phyloP scores from a whole-genome alignment of 1,284 basidiomycete species.

The Naganishia cerealis region DNA sequence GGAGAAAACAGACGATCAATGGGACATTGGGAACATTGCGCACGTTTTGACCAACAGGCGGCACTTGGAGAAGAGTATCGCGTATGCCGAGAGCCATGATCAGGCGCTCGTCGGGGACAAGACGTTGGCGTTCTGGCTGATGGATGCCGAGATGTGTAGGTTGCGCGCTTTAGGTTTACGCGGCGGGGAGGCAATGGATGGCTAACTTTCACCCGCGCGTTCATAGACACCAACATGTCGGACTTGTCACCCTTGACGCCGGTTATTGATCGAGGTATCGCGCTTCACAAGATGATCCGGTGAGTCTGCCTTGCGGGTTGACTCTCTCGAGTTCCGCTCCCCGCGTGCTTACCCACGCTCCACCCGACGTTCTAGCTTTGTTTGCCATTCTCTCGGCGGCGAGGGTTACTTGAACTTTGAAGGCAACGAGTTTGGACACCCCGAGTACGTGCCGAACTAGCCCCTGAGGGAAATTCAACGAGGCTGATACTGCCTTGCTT shows the following conservation, averaged over 20 bases:
- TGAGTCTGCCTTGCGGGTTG: conserved; percentile 48
- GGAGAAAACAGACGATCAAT: conserved; percentile 81
- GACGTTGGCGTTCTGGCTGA: conserved; percentile 96
- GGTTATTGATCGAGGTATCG: conserved; percentile 81
- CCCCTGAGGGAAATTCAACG: conserved; percentile 70
- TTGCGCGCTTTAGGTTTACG: conserved; percentile 32
- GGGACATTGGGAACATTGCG: conserved; percentile 84
- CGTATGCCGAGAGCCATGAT: conserved; percentile 95
- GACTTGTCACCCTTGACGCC: conserved; percentile 82
- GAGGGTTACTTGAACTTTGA: conserved; percentile 98
- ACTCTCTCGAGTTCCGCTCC: neutral
- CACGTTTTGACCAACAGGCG: conserved; percentile 88
- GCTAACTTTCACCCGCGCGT: conserved; percentile 42
- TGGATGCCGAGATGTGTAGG: conserved; percentile 99
- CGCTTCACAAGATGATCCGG: conserved; percentile 98
- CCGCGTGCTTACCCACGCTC: conserved; percentile 33
- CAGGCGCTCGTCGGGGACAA: conserved; percentile 98
- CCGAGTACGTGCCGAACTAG: conserved; percentile 63
- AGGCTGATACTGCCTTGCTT: conserved; percentile 94
- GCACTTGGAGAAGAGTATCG: conserved; percentile 84
- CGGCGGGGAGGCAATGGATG: neutral
- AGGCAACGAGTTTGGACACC: conserved; percentile 97
- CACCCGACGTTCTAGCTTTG: conserved; percentile 61
- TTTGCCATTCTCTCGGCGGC: conserved; percentile 88
- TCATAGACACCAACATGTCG: conserved; percentile 90